Conservation (phyloP, 208 protist genomes). For the Acanthamoeba royreba region DNA sequence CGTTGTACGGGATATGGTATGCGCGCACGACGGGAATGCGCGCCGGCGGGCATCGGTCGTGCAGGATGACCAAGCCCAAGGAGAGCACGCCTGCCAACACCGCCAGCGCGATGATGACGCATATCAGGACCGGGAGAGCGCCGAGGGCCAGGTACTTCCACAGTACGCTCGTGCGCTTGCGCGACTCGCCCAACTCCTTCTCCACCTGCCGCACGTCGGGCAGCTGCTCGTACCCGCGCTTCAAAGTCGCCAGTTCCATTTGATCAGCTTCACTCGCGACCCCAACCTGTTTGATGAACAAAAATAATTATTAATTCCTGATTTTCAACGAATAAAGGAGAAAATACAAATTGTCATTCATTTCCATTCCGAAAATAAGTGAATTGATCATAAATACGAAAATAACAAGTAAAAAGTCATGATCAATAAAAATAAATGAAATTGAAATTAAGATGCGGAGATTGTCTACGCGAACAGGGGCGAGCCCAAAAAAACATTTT, state of each 20-base stretch:
- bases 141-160: background rate
- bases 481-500: too few species aligned
- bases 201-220: background rate
- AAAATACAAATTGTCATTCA: too few species aligned
- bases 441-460: too few species aligned
- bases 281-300: too few species aligned
- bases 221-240: background rate
- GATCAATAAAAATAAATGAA: too few species aligned
- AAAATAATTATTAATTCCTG: too few species aligned
- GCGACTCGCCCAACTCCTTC: background rate
- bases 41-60: background rate
- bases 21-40: background rate
- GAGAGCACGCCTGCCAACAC: background rate
- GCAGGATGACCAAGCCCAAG: background rate
- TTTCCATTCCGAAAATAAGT: too few species aligned
- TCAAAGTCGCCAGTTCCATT: background rate
- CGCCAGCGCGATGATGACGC: background rate
- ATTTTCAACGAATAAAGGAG: too few species aligned
- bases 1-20: background rate
- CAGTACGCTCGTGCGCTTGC: background rate
- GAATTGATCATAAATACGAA: too few species aligned
- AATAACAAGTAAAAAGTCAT: too few species aligned
- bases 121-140: background rate
- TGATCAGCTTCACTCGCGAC: too few species aligned
- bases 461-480: too few species aligned